Evolutionary conservation across 176 grass and related monocot genomes (phyloP), one percentile per base, ranked within the genome.

Genomic region (Rhynchospora pubera): DNA sequence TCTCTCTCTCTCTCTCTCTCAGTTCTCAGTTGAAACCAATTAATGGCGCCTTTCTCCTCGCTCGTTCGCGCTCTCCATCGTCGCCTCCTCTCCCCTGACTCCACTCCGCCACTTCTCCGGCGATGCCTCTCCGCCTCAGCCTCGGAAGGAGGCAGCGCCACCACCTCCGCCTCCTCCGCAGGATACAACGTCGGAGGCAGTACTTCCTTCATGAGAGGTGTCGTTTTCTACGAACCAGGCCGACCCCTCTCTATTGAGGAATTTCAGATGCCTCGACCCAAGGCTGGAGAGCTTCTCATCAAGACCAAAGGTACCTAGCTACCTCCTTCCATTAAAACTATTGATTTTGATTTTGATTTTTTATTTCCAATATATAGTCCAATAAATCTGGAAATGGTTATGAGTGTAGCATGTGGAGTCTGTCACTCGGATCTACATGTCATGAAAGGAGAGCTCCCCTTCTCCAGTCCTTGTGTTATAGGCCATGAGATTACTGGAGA

Each of bases 401-500:
- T 82, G 56, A 84, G 28, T 91, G 82, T 92, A 95, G 96, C 90
- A 75, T 98, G 92, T 42, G 90, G 92, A 53, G 96, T 95, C 15
- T 98, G 91, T 84, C 96, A 95, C 69, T 95, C 96, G 2, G 96
- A 98, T 90, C 92, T 98, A 72, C 96, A 98, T 83, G 92, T 98
- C 44, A 65, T 98, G 52, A 98, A 98, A 90, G 96, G 96, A 48
- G 92, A 98, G 51, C 74, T 98, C 79, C 96, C 96, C 48, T 98
- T 98, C 87, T 55, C 89, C 23, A 91, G 89, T 72, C 92, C 96
- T 62, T 94, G 96, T 51, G 92, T 98, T 13, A 74, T 98, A 30
- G 96, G 95, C 42, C 95, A 98, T 83, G 95, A 98, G 89, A 98
- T 98, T 81, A 98, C 95, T 0, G 95, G 95, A 77, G 95, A 98